phyloP scores from a whole-genome alignment of 768 basidiomycete species.

The Nidularia sp. region DNA sequence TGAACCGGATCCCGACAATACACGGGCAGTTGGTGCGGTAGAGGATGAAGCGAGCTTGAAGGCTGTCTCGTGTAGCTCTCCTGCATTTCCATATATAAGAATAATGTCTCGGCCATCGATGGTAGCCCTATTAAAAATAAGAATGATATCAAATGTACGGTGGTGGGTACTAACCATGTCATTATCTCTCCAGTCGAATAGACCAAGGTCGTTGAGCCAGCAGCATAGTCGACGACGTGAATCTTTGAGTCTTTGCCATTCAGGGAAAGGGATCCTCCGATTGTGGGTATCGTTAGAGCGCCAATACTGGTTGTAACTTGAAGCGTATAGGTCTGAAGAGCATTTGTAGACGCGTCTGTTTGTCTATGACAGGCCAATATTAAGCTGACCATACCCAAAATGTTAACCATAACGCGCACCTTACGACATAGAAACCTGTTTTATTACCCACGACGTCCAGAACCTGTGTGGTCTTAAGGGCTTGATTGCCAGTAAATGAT shows the following conservation, averaged over 20 bases:
- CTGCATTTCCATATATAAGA: constrained; percentile 41
- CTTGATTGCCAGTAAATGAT: constrained; percentile 43
- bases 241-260: constrained; percentile 51
- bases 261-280: constrained; percentile 39
- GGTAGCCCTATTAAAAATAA: constrained; percentile 30
- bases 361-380: constrained; percentile 19
- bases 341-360: constrained; percentile 33
- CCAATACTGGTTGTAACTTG: constrained; percentile 43
- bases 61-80: constrained; percentile 46
- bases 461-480: constrained; percentile 44
- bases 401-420: constrained; percentile 24
- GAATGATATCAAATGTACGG: not conserved
- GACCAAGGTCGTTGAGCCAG: constrained; percentile 36
- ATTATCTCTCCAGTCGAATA: constrained; percentile 48
- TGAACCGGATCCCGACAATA: constrained; percentile 27
- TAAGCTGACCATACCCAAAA: not conserved
- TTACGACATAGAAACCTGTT: constrained; percentile 44
- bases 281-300: constrained; percentile 32
- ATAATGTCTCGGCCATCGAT: constrained; percentile 45
- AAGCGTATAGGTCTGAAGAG: constrained; percentile 35
- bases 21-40: constrained; percentile 19
- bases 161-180: constrained; percentile 30
- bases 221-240: constrained; percentile 44
- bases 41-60: constrained; percentile 34
- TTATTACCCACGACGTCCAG: constrained; percentile 43